phyloP scores from a whole-genome alignment of 192 early-diverging fungal species.

The Diversispora epigaea region DNA sequence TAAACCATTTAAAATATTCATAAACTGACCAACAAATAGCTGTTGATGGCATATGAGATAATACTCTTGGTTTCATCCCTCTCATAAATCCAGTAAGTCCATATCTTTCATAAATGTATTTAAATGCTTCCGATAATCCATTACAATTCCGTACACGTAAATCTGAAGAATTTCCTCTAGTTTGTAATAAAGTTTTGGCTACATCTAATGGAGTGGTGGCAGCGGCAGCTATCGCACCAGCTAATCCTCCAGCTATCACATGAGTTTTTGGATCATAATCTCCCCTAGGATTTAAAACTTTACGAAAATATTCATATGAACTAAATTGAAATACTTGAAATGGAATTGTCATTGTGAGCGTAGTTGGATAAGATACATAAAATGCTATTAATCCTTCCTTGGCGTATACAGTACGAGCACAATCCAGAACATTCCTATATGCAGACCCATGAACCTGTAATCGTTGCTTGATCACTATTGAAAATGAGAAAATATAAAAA shows the following conservation, averaged over 20 bases:
- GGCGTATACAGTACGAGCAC: constrained; percentile 64
- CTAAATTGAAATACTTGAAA: constrained; percentile 94
- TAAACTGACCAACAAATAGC: constrained; percentile 95
- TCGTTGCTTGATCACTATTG: constrained; percentile 86
- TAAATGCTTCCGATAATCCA: constrained; percentile 69
- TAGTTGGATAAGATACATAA: constrained; percentile 93
- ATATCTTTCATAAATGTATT: constrained; percentile 74
- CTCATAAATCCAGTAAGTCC: constrained; percentile 77
- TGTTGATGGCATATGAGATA: constrained; percentile 90
- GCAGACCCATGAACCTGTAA: constrained; percentile 84
- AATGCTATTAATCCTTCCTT: constrained; percentile 83
- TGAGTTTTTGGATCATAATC: constrained; percentile 86
- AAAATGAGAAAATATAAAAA: no score
- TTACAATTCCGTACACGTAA: constrained; percentile 64
- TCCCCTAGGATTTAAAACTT: constrained; percentile 76
- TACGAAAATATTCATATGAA: constrained; percentile 86
- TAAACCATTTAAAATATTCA: constrained; percentile 80
- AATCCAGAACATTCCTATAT: constrained; percentile 70
- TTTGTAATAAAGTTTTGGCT: constrained; percentile 93
- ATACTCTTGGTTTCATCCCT: constrained; percentile 77
- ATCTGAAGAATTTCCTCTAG: constrained; percentile 76
- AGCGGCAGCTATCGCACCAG: constrained; percentile 84
- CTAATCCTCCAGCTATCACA: constrained; percentile 80
- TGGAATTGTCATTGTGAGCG: constrained; percentile 90
- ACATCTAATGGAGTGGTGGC: constrained; percentile 95